A percentile compares a stretch with the other conserved stretches of the same genome.
Conservation (phyloP, 768 basidiomycete genomes). For the Mrakia frigida region DNA sequence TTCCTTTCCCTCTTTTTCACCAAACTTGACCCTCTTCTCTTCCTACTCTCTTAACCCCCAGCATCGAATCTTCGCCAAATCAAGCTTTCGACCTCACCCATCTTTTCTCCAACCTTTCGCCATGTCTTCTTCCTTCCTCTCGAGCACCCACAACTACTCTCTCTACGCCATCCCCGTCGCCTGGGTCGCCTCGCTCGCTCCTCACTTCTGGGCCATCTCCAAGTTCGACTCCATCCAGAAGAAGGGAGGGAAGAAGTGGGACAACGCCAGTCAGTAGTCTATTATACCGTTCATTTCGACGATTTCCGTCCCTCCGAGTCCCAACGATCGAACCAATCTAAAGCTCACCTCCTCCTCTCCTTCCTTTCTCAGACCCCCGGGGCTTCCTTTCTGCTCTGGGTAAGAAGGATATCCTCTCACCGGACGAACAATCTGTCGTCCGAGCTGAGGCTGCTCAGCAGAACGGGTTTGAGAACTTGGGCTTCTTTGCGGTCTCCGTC, state of each 20-base stretch:
- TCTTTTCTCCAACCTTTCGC: background rate
- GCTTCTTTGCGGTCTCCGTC: conserved; percentile 37
- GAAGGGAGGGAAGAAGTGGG: conserved; percentile 35
- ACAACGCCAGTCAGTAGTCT: conserved; percentile 35
- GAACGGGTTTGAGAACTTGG: conserved; percentile 37
- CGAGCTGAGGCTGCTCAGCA: conserved; percentile 39
- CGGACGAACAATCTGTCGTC: conserved; percentile 31
- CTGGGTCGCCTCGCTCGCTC: conserved; percentile 35
- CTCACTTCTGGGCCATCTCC: conserved; percentile 39
- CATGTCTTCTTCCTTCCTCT: conserved; percentile 16
- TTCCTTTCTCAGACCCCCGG: conserved; percentile 3
- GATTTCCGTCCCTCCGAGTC: background rate
- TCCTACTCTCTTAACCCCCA: too few species aligned
- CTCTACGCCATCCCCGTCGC: conserved; percentile 39
- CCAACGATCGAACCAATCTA: background rate
- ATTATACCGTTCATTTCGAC: conserved; percentile 9
- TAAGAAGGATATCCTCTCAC: conserved; percentile 36
- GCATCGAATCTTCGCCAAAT: too few species aligned
- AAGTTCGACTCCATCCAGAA: conserved; percentile 34
- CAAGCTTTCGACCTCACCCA: too few species aligned
- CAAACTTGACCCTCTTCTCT: too few species aligned
- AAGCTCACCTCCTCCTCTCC: background rate
- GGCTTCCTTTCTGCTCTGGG: conserved; percentile 33
- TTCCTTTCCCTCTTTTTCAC: too few species aligned
- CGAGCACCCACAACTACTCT: conserved; percentile 34